A percentile compares a stretch with the other conserved stretches of the same genome.
Conservation (phyloP, 495 filamentous ascomycete species). For the Xylaria intraflava region DNA sequence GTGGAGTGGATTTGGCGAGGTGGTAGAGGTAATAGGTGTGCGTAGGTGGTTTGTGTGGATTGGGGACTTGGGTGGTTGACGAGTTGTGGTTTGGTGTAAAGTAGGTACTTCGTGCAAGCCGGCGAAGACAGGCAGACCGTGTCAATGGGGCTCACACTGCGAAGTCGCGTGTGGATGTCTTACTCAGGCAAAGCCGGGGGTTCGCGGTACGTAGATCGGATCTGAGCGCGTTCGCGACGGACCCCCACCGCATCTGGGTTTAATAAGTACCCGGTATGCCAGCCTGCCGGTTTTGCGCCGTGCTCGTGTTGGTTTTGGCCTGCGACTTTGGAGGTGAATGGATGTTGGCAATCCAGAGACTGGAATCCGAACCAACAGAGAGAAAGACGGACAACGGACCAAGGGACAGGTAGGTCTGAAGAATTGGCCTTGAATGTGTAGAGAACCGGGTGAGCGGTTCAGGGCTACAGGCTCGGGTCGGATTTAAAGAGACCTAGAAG, state of each 20-base stretch:
- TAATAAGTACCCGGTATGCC: neutral
- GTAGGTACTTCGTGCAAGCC: neutral
- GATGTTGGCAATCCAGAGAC: too few species aligned
- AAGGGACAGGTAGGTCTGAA: too few species aligned
- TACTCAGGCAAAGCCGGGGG: conserved; percentile 7
- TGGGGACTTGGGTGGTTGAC: neutral
- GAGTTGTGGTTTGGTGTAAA: neutral
- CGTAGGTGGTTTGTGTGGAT: neutral
- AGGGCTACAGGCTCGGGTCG: too few species aligned
- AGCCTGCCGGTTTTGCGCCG: neutral
- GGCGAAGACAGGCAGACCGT: neutral
- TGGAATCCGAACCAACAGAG: too few species aligned
- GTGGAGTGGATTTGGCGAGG: neutral
- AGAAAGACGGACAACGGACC: too few species aligned
- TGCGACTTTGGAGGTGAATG: too few species aligned
- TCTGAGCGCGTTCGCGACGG: conserved; percentile 13
- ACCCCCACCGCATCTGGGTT: conserved; percentile 4
- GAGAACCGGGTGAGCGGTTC: too few species aligned
- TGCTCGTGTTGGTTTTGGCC: neutral
- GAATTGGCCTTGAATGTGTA: too few species aligned
- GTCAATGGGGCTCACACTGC: conserved; percentile 13
- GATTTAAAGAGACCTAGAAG: too few species aligned
- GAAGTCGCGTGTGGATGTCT: conserved; percentile 14
- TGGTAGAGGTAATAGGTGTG: neutral
- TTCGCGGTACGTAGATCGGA: conserved; percentile 8